These are phyloP conservation scores for Triglochin maritima DNA, from an alignment of 106 monocot genomes.

Conservation along the genomic window DNA sequence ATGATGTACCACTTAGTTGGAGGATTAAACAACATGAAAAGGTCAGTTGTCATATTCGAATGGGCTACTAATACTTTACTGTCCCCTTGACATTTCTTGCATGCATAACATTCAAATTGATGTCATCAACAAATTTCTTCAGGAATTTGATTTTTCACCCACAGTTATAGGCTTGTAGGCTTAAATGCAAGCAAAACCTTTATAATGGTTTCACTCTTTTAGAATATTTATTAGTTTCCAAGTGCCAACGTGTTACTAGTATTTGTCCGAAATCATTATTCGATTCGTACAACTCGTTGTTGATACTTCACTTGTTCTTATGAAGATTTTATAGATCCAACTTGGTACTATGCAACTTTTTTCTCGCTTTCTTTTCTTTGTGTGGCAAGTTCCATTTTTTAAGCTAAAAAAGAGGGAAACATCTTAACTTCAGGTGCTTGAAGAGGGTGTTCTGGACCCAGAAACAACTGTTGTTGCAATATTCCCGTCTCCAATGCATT, in stretches of 20 bases:
- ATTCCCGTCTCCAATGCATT: slow-evolving; percentile 96
- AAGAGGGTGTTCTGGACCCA: slow-evolving; percentile 83
- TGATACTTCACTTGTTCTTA: too few relatives aligned
- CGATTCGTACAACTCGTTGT: too few relatives aligned
- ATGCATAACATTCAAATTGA: neutral
- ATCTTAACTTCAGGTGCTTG: slow-evolving; percentile 47
- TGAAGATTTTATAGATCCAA: too few relatives aligned
- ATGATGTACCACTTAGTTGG: slow-evolving; percentile 93
- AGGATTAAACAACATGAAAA: slow-evolving; percentile 97
- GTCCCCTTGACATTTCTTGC: neutral
- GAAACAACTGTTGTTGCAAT: slow-evolving; percentile 88
- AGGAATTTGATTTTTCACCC: too few relatives aligned
- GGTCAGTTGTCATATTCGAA: slow-evolving; percentile 19
- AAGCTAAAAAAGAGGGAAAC: neutral
- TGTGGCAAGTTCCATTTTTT: neutral
- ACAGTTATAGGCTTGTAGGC: too few relatives aligned
- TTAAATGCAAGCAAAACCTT: too few relatives aligned
- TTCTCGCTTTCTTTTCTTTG: too few relatives aligned
- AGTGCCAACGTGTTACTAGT: too few relatives aligned
- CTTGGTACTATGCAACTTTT: too few relatives aligned
- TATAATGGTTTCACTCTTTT: too few relatives aligned
- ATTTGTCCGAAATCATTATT: too few relatives aligned
- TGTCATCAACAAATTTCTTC: neutral
- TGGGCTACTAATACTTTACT: neutral
- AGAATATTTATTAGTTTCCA: too few relatives aligned